phyloP scores from a whole-genome alignment of 2,329 filamentous ascomycete species.

The Botryotinia convoluta region DNA sequence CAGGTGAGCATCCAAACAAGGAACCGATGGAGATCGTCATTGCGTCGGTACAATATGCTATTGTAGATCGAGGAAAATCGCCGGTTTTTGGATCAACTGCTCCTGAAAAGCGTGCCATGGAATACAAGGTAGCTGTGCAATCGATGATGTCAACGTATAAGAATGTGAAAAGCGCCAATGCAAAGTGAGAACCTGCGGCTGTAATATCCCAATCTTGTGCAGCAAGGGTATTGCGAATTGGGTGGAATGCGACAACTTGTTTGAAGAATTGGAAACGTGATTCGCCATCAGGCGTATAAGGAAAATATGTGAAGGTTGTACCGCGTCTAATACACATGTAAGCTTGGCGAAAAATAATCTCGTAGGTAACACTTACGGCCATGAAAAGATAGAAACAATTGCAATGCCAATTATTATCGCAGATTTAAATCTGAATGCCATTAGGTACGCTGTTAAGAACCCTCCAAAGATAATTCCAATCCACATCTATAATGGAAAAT shows the following conservation, averaged over 20 bases:
- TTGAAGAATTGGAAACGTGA: conserved; percentile 69
- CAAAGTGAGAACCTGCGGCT: conserved; percentile 56
- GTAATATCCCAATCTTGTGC: conserved; percentile 64
- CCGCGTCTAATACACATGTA: conserved; percentile 47
- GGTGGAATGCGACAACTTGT: conserved; percentile 68
- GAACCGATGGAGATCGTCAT: conserved; percentile 69
- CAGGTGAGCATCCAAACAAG: conserved; percentile 66
- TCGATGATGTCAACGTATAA: conserved; percentile 79
- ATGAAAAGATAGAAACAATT: conserved; percentile 70
- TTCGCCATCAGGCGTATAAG: conserved; percentile 61
- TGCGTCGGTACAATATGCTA: conserved; percentile 74
- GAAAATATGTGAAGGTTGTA: conserved; percentile 72
- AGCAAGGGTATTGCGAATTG: conserved; percentile 60
- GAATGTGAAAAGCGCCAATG: conserved; percentile 71
- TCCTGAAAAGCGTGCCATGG: conserved; percentile 75
- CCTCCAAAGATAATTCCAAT: conserved; percentile 80
- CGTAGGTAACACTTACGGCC: conserved; percentile 55
- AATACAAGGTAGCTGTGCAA: conserved; percentile 73
- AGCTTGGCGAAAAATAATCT: not conserved
- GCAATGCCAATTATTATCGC: conserved; percentile 72
- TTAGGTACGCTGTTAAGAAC: conserved; percentile 74
- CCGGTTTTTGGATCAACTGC: conserved; percentile 62
- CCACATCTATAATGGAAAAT: conserved; percentile 60
- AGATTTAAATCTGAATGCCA: conserved; percentile 74
- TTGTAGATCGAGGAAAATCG: conserved; percentile 82